phyloP scores from a whole-genome alignment of 495 filamentous ascomycete genomes.

The Cercophora samala region DNA sequence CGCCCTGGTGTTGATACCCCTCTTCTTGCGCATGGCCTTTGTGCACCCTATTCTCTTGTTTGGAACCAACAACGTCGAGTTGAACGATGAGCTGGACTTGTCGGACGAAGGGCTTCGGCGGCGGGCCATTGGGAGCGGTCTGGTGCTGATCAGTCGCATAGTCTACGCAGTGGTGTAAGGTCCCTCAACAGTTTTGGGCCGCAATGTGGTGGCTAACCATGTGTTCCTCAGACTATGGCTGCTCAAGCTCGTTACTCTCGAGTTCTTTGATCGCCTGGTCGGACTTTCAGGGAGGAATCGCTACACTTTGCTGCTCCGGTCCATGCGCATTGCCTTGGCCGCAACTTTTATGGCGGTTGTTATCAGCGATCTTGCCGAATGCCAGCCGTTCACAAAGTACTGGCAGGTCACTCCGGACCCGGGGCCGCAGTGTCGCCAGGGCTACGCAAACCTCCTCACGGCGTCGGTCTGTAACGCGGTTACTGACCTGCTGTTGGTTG shows the following conservation, averaged over 20 bases:
- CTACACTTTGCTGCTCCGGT: conserved; percentile 61
- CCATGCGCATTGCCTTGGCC: conserved; percentile 67
- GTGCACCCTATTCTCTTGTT: conserved; percentile 78
- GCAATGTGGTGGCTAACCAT: not conserved
- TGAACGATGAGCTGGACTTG: conserved; percentile 37
- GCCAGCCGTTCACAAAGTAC: conserved; percentile 75
- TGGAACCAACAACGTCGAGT: conserved; percentile 78
- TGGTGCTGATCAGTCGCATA: conserved; percentile 62
- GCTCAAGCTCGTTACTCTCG: conserved; percentile 81
- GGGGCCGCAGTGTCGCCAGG: conserved; percentile 74
- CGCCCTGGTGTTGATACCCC: conserved; percentile 70
- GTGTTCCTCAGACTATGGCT: conserved; percentile 69
- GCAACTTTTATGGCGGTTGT: conserved; percentile 73
- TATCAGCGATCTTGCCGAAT: conserved; percentile 78
- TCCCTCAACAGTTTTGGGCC: not conserved
- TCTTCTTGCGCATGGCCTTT: conserved; percentile 74
- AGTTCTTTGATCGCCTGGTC: conserved; percentile 80
- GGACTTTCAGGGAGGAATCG: conserved; percentile 59
- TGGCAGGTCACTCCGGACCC: conserved; percentile 91
- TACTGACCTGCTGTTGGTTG: conserved; percentile 81
- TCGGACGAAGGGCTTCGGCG: conserved; percentile 44
- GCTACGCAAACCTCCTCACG: conserved; percentile 75
- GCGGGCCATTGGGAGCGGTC: conserved; percentile 54
- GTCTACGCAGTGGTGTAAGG: conserved; percentile 65
- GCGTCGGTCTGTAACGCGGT: conserved; percentile 77